Conservation (phyloP, 768 basidiomycete species). For the Leccinum broughii region DNA sequence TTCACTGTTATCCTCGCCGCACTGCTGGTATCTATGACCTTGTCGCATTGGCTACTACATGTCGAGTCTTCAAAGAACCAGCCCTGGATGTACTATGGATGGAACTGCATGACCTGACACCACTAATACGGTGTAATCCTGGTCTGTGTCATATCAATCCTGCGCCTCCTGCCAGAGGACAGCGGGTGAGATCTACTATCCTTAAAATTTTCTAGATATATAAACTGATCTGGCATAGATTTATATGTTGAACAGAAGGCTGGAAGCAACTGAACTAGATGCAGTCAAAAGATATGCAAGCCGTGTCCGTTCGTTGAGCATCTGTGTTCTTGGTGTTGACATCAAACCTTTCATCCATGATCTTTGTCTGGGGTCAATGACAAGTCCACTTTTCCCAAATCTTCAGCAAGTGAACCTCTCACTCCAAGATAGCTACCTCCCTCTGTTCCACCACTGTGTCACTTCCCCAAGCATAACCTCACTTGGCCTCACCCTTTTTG, state of each 20-base stretch:
- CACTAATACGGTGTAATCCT: too few relatives aligned
- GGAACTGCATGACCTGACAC: too few relatives aligned
- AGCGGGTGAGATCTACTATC: background rate
- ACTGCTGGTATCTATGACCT: too few relatives aligned
- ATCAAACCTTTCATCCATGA: background rate
- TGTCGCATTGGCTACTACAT: too few relatives aligned
- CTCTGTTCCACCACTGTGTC: background rate
- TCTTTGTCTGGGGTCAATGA: background rate
- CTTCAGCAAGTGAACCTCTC: background rate
- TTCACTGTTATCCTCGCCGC: too few relatives aligned
- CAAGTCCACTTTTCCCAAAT: background rate
- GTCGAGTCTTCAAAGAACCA: too few relatives aligned
- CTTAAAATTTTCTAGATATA: background rate
- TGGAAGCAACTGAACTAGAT: background rate
- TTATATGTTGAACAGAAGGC: background rate
- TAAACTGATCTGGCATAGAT: background rate
- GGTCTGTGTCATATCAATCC: too few relatives aligned
- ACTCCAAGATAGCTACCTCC: background rate
- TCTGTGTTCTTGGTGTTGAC: background rate
- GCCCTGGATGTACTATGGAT: too few relatives aligned
- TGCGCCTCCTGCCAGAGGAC: background rate
- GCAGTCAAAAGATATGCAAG: background rate
- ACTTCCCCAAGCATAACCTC: background rate
- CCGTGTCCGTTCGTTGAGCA: background rate
- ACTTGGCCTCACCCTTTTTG: background rate